Evolutionary conservation across 2,329 filamentous ascomycete species (phyloP).

Genomic region (Penicillium hesseltinei): DNA sequence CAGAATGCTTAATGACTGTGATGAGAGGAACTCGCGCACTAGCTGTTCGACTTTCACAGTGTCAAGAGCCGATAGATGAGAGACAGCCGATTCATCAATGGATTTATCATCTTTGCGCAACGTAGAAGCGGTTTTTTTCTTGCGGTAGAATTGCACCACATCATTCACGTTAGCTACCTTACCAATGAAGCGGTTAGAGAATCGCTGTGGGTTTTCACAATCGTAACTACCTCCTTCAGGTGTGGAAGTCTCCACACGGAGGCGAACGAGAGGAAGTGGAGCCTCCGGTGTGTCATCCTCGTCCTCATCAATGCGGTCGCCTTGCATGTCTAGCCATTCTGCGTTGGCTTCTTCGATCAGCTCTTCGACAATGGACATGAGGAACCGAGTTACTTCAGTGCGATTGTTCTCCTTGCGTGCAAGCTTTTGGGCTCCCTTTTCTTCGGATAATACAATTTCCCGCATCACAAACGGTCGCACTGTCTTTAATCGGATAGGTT

Average conservation of each 20-base stretch:
- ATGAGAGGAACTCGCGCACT: slow-evolving; percentile 80
- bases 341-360: slow-evolving; percentile 81
- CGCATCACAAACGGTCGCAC: slow-evolving; percentile 87
- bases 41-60: slow-evolving; percentile 83
- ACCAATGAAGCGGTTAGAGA: slow-evolving; percentile 88
- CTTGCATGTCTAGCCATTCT: slow-evolving; percentile 78
- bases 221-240: slow-evolving; percentile 84
- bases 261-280: slow-evolving; percentile 78
- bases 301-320: slow-evolving; percentile 51
- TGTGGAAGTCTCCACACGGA: slow-evolving; percentile 87
- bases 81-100: slow-evolving; percentile 63
- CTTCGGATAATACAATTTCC: slow-evolving; percentile 74
- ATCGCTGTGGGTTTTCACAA: slow-evolving; percentile 91
- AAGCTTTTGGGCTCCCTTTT: slow-evolving; percentile 72
- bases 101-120: slow-evolving; percentile 53
- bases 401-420: slow-evolving; percentile 81
- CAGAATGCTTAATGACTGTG: slow-evolving; percentile 86
- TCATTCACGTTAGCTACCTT: slow-evolving; percentile 92
- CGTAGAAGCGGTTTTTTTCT: slow-evolving; percentile 63
- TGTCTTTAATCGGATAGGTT: slow-evolving; percentile 79
- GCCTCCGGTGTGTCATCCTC: slow-evolving; percentile 56
- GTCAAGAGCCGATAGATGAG: slow-evolving; percentile 62
- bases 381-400: slow-evolving; percentile 70
- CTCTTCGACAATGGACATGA: slow-evolving; percentile 76
- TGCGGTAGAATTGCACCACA: slow-evolving; percentile 87